Base-by-base conservation (phyloP, 441 rosid genomes). In the Biscutella auriculata region DNA sequence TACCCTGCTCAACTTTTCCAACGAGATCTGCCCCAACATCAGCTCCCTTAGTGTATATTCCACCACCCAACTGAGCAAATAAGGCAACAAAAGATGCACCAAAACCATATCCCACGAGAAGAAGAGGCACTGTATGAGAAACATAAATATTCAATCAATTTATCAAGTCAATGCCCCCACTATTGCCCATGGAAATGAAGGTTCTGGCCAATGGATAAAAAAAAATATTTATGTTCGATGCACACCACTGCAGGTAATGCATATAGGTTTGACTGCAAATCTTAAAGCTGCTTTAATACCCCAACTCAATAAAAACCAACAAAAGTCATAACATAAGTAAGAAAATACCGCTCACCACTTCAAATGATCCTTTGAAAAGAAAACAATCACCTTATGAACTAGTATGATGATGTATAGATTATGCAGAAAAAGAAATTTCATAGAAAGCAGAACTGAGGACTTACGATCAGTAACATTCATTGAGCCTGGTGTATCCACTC, bases 21-120 rank as follows among this genome's bases (percentile, higher is more conserved):
- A 93, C 97, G 17, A 93, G 93, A 71, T 93, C 99, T 60, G 99
- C 99, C 54, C 99, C 99, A 50, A 93, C 99, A 78, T 93, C 99
- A 79, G 99, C 99, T 40, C 97, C 99, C 78, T 93, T 93, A 35
- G 97, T 93, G 61, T 70, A 89, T 78, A 93, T 93, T 65, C 99
- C 97, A 75, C 99, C 99, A 72, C 99, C 99, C 76, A 93, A 74
- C 79, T 93, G 99, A 75, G 99, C 99, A 73, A 93, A 93, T 45
- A 93, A 81, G 35, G 99, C 99, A 64, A 93, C 99, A 77, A 93
- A 93, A 41, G 99, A 89, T 63, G 99, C 99, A 68, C 99, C 99
- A 76, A 89, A 93, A 62, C 99, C 99, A 79, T 87, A 93, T 61
- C 99, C 97, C 61, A 93, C 99, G 8, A 93, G 95, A 54, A 93